Conservation (phyloP, 352 stramenopile genomes). For the Pythium dissimile region DNA sequence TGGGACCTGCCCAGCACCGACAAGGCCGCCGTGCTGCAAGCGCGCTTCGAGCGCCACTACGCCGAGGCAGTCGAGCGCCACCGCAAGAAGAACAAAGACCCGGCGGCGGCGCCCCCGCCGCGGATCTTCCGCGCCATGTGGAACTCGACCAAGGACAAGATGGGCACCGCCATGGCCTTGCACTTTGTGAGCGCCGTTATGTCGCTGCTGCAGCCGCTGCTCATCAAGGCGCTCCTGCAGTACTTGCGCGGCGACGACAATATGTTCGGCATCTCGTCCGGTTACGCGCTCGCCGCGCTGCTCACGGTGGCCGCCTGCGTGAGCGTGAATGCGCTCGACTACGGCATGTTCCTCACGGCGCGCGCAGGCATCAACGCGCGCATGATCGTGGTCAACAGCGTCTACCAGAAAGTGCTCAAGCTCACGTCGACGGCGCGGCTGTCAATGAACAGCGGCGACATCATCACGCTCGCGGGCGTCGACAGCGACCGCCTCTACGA, state of each 20-base stretch:
- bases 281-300: slow-evolving; percentile 21
- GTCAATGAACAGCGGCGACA: slow-evolving; percentile 47
- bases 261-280: slow-evolving; percentile 23
- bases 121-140: slow-evolving; percentile 22
- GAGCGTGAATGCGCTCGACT: slow-evolving; percentile 37
- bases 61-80: not conserved
- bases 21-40: slow-evolving; percentile 19
- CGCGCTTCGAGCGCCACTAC: slow-evolving; percentile 18
- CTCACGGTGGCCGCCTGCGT: slow-evolving; percentile 16
- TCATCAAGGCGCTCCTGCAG: slow-evolving; percentile 33
- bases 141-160: slow-evolving; percentile 26
- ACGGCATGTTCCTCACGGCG: slow-evolving; percentile 39
- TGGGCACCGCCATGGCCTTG: slow-evolving; percentile 25
- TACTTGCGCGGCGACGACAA: slow-evolving; percentile 17
- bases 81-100: not conserved
- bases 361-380: slow-evolving; percentile 47
- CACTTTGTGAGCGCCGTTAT: slow-evolving; percentile 23
- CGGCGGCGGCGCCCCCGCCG: not conserved
- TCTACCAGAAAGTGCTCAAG: slow-evolving; percentile 53
- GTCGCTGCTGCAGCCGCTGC: slow-evolving; percentile 29
- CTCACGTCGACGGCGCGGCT: slow-evolving; percentile 40
- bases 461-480: slow-evolving; percentile 50
- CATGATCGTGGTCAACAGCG: slow-evolving; percentile 37
- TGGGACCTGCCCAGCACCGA: slow-evolving; percentile 27
- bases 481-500: slow-evolving; percentile 55